Evolutionary conservation across 352 stramenopile species (phyloP).

Genomic region (Pythium phragmitis): DNA sequence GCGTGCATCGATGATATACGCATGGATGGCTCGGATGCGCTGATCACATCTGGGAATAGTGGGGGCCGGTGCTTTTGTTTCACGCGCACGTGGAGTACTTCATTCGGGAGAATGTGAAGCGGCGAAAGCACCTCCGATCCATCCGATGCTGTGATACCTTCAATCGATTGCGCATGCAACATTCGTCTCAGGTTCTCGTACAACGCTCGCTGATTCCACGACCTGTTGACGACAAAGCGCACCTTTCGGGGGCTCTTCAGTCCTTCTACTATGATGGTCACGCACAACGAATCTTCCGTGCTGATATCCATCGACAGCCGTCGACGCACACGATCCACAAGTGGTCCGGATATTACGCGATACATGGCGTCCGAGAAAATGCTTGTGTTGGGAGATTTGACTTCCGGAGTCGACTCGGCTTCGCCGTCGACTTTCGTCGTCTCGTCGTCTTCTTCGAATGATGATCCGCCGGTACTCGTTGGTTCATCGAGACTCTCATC

Average conservation of each 20-base stretch:
- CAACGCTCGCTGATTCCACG: conserved; percentile 52
- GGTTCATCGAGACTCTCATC: conserved; percentile 25
- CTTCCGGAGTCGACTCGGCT: conserved; percentile 10
- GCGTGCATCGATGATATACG: conserved; percentile 12
- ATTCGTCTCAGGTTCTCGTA: conserved; percentile 69
- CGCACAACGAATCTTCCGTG: conserved; percentile 68
- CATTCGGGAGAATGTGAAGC: conserved; percentile 68
- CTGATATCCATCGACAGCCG: conserved; percentile 78
- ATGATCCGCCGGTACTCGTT: conserved; percentile 41
- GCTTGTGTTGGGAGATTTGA: conserved; percentile 43
- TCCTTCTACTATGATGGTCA: conserved; percentile 69
- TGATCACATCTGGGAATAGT: conserved; percentile 21
- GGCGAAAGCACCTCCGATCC: conserved; percentile 67
- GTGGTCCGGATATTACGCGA: conserved; percentile 71
- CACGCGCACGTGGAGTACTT: conserved; percentile 69
- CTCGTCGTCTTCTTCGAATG: conserved; percentile 57
- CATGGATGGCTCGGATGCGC: conserved; percentile 2
- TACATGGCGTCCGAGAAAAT: conserved; percentile 86
- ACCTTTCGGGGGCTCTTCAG: conserved; percentile 56
- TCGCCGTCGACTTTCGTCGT: conserved; percentile 27
- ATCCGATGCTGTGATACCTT: conserved; percentile 56
- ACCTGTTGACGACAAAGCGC: conserved; percentile 75
- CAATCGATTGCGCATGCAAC: conserved; percentile 64
- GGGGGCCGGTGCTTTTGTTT: conserved; percentile 41
- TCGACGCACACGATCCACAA: conserved; percentile 75